Percentiles rank a stretch among this genome's conserved stretches.
Conservation (phyloP, 2,329 filamentous ascomycete species). For the Trichophyton verrucosum region DNA sequence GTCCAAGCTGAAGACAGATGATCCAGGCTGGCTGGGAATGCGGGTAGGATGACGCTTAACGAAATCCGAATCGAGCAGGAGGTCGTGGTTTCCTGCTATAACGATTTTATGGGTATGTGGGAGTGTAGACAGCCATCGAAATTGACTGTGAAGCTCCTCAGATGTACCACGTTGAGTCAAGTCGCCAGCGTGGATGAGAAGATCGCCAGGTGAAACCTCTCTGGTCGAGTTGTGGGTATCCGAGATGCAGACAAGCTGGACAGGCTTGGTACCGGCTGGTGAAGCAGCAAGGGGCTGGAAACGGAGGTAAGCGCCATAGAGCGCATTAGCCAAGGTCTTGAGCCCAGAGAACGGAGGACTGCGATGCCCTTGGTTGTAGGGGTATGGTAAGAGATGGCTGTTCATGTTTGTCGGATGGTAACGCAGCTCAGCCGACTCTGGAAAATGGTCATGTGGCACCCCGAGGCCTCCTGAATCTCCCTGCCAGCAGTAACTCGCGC, state of each 20-base stretch:
- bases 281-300: neutral
- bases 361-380: neutral
- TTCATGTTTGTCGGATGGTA: neutral
- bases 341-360: neutral
- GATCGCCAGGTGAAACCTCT: constrained; percentile 30
- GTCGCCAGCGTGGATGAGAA: constrained; percentile 40
- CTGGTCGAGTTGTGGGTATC: constrained; percentile 34
- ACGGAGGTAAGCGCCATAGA: neutral
- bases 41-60: constrained; percentile 8
- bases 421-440: too few relatives aligned
- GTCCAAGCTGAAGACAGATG: constrained; percentile 10
- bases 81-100: constrained; percentile 38
- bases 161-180: constrained; percentile 34
- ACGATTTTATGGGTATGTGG: constrained; percentile 35
- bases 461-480: too few relatives aligned
- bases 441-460: too few relatives aligned
- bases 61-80: constrained; percentile 17
- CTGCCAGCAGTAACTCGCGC: too few relatives aligned
- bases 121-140: constrained; percentile 32
- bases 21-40: neutral
- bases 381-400: neutral
- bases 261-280: neutral
- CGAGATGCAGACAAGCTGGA: constrained; percentile 23
- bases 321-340: constrained; percentile 4
- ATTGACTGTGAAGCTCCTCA: constrained; percentile 27